These are phyloP conservation scores for Vitis hybrid DNA, from an alignment of 177 flowering plant species.

Conservation along the genomic window DNA sequence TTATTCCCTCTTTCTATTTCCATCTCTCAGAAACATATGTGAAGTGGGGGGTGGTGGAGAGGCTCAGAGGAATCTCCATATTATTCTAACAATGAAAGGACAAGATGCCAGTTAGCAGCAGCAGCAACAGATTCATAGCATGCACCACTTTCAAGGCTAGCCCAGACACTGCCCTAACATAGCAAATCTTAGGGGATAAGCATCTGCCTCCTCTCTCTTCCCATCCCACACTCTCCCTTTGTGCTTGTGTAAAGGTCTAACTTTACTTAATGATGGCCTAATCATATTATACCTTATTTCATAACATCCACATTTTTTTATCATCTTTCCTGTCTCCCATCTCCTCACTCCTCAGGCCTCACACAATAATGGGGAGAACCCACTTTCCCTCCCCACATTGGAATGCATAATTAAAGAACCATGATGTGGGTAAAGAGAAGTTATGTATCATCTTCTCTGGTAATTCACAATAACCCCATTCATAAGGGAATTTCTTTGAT, in stretches of 20 bases:
- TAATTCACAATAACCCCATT: too few relatives aligned
- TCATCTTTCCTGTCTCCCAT: neutral
- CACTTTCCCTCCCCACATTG: too few relatives aligned
- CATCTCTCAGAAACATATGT: neutral
- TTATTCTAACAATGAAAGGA: conserved; percentile 5
- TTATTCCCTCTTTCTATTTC: neutral
- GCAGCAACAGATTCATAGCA: too few relatives aligned
- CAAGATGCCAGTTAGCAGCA: neutral
- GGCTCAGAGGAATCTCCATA: conserved; percentile 17
- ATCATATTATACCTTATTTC: conserved; percentile 10
- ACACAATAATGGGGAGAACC: neutral
- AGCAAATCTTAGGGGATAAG: conserved; percentile 10
- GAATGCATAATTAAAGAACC: too few relatives aligned
- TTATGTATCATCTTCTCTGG: too few relatives aligned
- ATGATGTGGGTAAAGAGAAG: too few relatives aligned
- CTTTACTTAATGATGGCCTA: conserved; percentile 22
- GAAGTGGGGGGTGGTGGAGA: conserved; percentile 2
- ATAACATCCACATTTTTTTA: neutral
- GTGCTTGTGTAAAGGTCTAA: neutral
- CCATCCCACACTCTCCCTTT: too few relatives aligned
- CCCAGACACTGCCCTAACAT: conserved; percentile 17
- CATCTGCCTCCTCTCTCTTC: neutral
- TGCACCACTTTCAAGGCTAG: conserved; percentile 15
- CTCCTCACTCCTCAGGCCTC: neutral
- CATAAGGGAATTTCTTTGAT: too few relatives aligned